phyloP scores from a whole-genome alignment of 371 early-diverging fungal genomes.

The Gilbertella persicaria region DNA sequence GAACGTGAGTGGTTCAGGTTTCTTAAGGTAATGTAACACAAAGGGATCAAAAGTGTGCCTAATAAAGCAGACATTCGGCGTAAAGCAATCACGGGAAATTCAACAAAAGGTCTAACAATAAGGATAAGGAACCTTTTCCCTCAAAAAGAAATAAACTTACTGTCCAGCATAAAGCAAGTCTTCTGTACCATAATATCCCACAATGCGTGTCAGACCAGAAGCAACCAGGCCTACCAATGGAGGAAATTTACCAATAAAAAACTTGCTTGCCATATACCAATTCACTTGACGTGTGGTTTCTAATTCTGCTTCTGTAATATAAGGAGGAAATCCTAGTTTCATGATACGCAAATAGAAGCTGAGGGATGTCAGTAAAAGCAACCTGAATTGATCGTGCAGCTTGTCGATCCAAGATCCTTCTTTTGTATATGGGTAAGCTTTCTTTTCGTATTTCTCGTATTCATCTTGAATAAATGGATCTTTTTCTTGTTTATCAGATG shows the following conservation, averaged over 20 bases:
- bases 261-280: slow-evolving; percentile 43
- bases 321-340: slow-evolving; percentile 12
- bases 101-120: slow-evolving; percentile 17
- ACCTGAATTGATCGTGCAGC: slow-evolving; percentile 9
- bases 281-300: slow-evolving; percentile 37
- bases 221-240: slow-evolving; percentile 88
- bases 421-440: slow-evolving; percentile 1
- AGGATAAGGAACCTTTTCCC: background rate
- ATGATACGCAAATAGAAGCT: slow-evolving; percentile 11
- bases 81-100: slow-evolving; percentile 28
- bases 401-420: background rate
- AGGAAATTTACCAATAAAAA: slow-evolving; percentile 43
- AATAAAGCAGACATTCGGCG: slow-evolving; percentile 29
- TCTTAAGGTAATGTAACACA: slow-evolving; percentile 32
- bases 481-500: slow-evolving; percentile 3
- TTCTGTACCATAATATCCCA: slow-evolving; percentile 85
- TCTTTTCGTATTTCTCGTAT: slow-evolving; percentile 1
- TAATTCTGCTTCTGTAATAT: slow-evolving; percentile 22
- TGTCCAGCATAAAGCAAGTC: slow-evolving; percentile 82
- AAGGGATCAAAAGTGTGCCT: slow-evolving; percentile 31
- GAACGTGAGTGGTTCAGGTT: slow-evolving; percentile 27
- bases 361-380: slow-evolving; percentile 7
- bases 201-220: slow-evolving; percentile 66
- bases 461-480: slow-evolving; percentile 12
- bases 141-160: too few relatives aligned